Base-by-base conservation (phyloP, 371 early-diverging fungal species). In the Apophysomyces ossiformis region DNA sequence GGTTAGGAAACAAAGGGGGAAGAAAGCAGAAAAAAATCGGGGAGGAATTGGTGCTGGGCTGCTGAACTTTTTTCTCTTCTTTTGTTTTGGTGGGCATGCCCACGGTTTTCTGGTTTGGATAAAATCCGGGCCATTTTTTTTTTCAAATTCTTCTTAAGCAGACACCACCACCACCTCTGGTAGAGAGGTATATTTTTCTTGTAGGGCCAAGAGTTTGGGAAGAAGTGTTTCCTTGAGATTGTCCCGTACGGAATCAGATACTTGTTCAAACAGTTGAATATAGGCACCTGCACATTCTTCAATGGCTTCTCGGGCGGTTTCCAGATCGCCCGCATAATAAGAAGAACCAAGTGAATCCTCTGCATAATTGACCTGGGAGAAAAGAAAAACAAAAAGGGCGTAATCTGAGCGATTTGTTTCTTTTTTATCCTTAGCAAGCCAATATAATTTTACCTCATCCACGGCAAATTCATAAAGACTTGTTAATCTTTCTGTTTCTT, bases 181-280 rank as follows among this genome's bases (percentile, higher is more conserved):
- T 47, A 77, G 50, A 13, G 70, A 65, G 35, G 71, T 66, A 4
- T 72, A 63, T 36, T 66, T 66, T 38, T 67, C 57, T 64, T 73
- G 71, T 12, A 78, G 68, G 18, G 61, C 61, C 12, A 67, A 45
- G 21, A 78, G 36, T 45, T 70, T 64, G 4, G 75, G 71, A 46
- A 70, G 47, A 64, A 75, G 69, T n/a, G 63, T 64, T 15, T 64
- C 56, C 66, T 75, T 64, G 16, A 78, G 50, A 47, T 61, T 39
- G 47, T 70, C 69, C 60, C 61, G 65, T 37, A 69, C 38, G 4
- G 65, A 39, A 4, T n/a, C 18, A 5, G 54, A 21, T 21, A 50
- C 54, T 50, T 50, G 54, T n/a, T 50, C 32, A 4, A 21, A 4
- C 7, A 50, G 54, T 21, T 50, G 54, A 9, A 18, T 4, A 26